Conservation (phyloP, 2,329 filamentous ascomycete species). For the Xylaria sp. region DNA sequence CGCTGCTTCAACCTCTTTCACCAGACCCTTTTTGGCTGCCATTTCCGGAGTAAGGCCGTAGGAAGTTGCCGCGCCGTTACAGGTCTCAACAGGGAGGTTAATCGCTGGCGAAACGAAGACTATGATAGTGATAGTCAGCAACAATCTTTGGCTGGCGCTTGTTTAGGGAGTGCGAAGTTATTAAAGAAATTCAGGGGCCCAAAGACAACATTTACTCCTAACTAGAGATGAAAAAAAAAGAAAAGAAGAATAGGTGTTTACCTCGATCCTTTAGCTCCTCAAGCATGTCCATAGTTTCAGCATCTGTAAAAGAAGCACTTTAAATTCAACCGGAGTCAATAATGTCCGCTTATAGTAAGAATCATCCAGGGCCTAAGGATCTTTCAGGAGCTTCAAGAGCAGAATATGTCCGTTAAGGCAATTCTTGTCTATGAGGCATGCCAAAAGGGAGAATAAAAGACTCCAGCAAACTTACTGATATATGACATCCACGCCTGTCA, state of each 20-base stretch:
- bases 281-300: conserved; percentile 52
- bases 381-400: no score
- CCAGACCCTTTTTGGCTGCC: conserved; percentile 57
- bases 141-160: not conserved
- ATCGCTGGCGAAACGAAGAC: conserved; percentile 56
- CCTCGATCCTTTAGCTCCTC: conserved; percentile 51
- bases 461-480: no score
- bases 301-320: conserved; percentile 57
- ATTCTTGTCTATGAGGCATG: no score
- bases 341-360: no score
- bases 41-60: conserved; percentile 53
- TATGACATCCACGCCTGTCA: conserved; percentile 58
- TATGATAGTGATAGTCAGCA: not conserved
- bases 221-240: not conserved
- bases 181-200: not conserved
- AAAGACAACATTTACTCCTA: not conserved
- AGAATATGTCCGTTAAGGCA: no score
- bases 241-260: conserved; percentile 16
- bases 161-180: not conserved
- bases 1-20: conserved; percentile 54
- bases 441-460: no score
- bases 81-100: conserved; percentile 48
- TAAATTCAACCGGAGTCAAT: no score
- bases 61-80: conserved; percentile 46
- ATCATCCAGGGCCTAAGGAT: no score